Evolutionary conservation across 2,329 filamentous ascomycete species (phyloP).

Genomic region (Fusarium sp.): DNA sequence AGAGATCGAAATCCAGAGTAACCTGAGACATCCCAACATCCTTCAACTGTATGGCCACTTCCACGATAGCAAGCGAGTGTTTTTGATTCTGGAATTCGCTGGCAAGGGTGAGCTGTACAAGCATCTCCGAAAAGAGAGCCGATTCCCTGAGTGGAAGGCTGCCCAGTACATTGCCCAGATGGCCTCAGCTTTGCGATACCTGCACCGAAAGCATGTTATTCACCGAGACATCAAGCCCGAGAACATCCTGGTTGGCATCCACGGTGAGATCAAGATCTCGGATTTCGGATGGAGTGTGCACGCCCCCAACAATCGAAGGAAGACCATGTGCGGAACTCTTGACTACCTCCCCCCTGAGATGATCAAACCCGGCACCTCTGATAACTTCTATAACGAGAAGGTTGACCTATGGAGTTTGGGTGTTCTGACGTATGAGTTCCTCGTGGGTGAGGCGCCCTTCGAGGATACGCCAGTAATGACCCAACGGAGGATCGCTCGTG

Average conservation of each 20-base stretch:
- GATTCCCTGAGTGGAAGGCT: constrained; percentile 86
- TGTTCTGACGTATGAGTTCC: constrained; percentile 94
- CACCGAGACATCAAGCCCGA: constrained; percentile 98
- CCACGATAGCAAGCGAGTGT: constrained; percentile 88
- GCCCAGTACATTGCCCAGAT: constrained; percentile 90
- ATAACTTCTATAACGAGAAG: constrained; percentile 94
- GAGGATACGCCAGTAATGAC: constrained; percentile 97
- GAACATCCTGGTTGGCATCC: constrained; percentile 95
- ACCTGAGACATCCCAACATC: constrained; percentile 86
- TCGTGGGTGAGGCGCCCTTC: constrained; percentile 96
- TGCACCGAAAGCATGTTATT: constrained; percentile 97
- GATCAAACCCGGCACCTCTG: constrained; percentile 82
- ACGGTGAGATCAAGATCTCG: constrained; percentile 98
- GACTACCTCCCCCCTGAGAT: constrained; percentile 99
- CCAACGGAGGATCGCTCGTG: constrained; percentile 85
- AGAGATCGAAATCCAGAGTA: constrained; percentile 90
- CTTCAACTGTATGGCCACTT: constrained; percentile 86
- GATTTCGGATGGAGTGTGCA: constrained; percentile 99
- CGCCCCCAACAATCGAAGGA: constrained; percentile 90
- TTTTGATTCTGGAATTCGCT: constrained; percentile 87
- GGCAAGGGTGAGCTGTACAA: constrained; percentile 90
- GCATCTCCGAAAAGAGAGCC: constrained; percentile 79
- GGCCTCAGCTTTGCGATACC: constrained; percentile 85
- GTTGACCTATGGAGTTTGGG: constrained; percentile 97
- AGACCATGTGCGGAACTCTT: constrained; percentile 96